phyloP scores from a whole-genome alignment of 1,284 basidiomycete species.

The Boletus smithii region DNA sequence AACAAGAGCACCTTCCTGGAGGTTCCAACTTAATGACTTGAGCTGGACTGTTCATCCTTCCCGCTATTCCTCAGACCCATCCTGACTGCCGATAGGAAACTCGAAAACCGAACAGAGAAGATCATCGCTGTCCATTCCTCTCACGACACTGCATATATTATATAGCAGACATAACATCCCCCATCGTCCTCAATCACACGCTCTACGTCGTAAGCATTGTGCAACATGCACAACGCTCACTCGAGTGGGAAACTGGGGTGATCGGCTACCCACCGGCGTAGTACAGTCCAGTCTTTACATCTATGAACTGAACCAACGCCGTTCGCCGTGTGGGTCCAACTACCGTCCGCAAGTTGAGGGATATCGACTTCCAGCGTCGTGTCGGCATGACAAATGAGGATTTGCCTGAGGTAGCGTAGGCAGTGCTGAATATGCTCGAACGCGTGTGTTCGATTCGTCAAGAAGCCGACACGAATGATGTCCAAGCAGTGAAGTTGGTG shows the following conservation, averaged over 20 bases:
- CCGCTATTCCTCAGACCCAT: too few relatives aligned
- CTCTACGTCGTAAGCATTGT: too few relatives aligned
- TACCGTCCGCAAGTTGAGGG: conserved; percentile 24
- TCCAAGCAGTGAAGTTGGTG: conserved; percentile 40
- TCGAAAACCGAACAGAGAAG: too few relatives aligned
- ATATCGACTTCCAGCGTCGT: conserved; percentile 39
- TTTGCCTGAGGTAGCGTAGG: conserved; percentile 39
- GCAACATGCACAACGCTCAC: conserved; percentile 4
- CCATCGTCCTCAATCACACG: too few relatives aligned
- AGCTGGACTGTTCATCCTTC: too few relatives aligned
- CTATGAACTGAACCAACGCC: conserved; percentile 34
- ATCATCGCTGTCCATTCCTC: too few relatives aligned
- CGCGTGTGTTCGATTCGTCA: conserved; percentile 31
- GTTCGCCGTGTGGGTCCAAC: conserved; percentile 27
- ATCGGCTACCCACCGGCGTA: conserved; percentile 34
- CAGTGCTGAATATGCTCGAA: conserved; percentile 40
- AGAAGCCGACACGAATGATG: conserved; percentile 29
- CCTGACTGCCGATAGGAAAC: too few relatives aligned
- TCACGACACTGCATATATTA: too few relatives aligned
- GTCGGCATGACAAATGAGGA: conserved; percentile 39
- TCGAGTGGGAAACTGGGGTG: conserved; percentile 27
- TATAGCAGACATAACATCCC: too few relatives aligned
- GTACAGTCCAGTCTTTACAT: conserved; percentile 38
- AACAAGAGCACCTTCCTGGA: too few relatives aligned
- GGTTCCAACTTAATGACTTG: too few relatives aligned